A percentile compares a stretch with the other conserved stretches of the same genome.
Evolutionary conservation across 371 early-diverging fungal species (phyloP).

Genomic region (Encephalitozoon intestinalis): DNA sequence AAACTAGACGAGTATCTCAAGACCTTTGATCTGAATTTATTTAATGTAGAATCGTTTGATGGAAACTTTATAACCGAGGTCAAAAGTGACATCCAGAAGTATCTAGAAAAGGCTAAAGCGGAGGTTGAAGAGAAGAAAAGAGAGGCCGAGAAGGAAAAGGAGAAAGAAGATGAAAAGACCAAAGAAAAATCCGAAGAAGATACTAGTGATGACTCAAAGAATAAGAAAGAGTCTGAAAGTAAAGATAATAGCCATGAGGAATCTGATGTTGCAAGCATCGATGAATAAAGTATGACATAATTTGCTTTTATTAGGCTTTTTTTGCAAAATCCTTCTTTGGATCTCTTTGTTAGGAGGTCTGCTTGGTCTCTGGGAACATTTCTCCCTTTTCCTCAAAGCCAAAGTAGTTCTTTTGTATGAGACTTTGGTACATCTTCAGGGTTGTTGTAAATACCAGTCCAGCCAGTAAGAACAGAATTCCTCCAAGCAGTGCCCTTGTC

Average conservation of each 20-base stretch:
- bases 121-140: conserved; percentile 27
- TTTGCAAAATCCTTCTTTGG: neutral
- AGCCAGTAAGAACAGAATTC: conserved; percentile 47
- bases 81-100: neutral
- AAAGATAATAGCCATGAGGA: conserved; percentile 6
- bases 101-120: neutral
- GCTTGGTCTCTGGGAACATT: conserved; percentile 4
- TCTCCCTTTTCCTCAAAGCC: conserved; percentile 1
- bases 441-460: conserved; percentile 54
- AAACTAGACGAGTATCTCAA: conserved; percentile 6
- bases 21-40: conserved; percentile 15
- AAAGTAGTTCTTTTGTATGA: conserved; percentile 30
- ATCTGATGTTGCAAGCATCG: neutral
- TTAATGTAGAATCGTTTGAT: conserved; percentile 2
- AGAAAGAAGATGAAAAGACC: neutral
- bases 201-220: conserved; percentile 9
- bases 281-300: conserved; percentile 22
- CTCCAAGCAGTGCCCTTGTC: conserved; percentile 23
- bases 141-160: conserved; percentile 14
- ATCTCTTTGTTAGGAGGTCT: neutral
- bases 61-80: neutral
- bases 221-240: conserved; percentile 1
- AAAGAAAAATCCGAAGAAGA: neutral
- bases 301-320: neutral
- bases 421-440: conserved; percentile 50